Base-by-base conservation (phyloP, 306 rosid species). In the Medicago lupulina region DNA sequence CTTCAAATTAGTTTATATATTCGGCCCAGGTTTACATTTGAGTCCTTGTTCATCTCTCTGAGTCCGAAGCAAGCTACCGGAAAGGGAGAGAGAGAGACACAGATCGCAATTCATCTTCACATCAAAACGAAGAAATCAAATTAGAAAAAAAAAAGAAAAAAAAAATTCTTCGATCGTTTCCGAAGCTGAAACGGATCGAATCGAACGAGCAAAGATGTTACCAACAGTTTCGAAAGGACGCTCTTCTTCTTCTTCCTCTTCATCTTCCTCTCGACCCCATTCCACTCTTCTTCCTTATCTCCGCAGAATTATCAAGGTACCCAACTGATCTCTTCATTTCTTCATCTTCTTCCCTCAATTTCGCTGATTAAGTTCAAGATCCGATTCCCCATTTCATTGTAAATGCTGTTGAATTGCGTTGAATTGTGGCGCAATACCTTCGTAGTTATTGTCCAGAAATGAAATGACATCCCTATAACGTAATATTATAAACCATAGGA, bases 271-370 rank as follows among this genome's bases (percentile, higher is more conserved):
- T 63, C 90, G 96, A 77, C 86, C 96, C 80, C 90, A 96, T 67
- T 90, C 97, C 66, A 87, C 87, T 88, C 70, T 85, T 84, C 83
- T 88, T 81, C 99, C 89, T 69, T 96, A 96, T 79, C 91, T 96
- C 76, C 93, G 99, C 12, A 83, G 98, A 71, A 92, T 96, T 58
- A 84, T 96, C 89, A 96, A 96, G 99, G 99, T 96, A 68, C 51
- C n/a, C 2, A 8, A 46, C 84, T 70, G 97, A 92, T 95, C 96
- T 85, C 89, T 41, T 66, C 74, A 2, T 21, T 55, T 57, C 40
- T 17, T 21, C 53, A 5, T 34, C 34, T 68, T 64, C 18, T 31
- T 44, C 50, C 50, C 11, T 28, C 40, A 39, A 21, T 19, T 66
- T 54, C 17, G 5, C 23, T 5, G 2, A 8, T 70, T 58, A 0